phyloP scores from a whole-genome alignment of 495 filamentous ascomycete species.

The Xylaria intraflava region DNA sequence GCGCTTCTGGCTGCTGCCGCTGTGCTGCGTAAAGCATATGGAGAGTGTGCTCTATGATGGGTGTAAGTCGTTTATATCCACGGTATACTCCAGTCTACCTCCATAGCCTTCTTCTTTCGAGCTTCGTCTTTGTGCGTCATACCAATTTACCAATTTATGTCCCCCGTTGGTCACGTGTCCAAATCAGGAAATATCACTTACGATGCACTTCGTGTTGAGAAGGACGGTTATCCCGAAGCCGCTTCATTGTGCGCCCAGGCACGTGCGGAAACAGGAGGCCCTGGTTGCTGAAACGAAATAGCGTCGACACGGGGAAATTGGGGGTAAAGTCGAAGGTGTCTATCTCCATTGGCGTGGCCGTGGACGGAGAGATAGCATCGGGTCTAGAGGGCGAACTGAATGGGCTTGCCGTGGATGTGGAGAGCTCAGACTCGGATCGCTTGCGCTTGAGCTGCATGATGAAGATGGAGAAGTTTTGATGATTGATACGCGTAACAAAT shows the following conservation, averaged over 20 bases:
- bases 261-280: conserved; percentile 23
- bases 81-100: too few relatives aligned
- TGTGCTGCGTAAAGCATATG: conserved; percentile 42
- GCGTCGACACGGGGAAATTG: background rate
- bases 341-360: conserved; percentile 13
- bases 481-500: background rate
- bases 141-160: background rate
- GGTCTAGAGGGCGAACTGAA: conserved; percentile 32
- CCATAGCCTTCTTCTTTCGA: too few relatives aligned
- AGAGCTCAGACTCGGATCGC: conserved; percentile 45
- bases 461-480: background rate
- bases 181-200: conserved; percentile 22
- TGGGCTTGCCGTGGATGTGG: conserved; percentile 26
- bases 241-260: conserved; percentile 43
- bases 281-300: background rate
- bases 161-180: background rate
- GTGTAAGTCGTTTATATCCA: conserved; percentile 8
- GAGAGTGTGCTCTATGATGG: conserved; percentile 38
- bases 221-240: conserved; percentile 44
- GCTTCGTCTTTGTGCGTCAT: too few relatives aligned
- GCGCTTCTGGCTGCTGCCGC: conserved; percentile 22
- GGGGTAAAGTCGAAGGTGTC: conserved; percentile 11
- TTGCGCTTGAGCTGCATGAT: conserved; percentile 46
- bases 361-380: conserved; percentile 2
- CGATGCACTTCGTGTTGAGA: conserved; percentile 41